Evolutionary conservation across 2,329 filamentous ascomycete genomes (phyloP).

Genomic region (Aspergillus sp.): DNA sequence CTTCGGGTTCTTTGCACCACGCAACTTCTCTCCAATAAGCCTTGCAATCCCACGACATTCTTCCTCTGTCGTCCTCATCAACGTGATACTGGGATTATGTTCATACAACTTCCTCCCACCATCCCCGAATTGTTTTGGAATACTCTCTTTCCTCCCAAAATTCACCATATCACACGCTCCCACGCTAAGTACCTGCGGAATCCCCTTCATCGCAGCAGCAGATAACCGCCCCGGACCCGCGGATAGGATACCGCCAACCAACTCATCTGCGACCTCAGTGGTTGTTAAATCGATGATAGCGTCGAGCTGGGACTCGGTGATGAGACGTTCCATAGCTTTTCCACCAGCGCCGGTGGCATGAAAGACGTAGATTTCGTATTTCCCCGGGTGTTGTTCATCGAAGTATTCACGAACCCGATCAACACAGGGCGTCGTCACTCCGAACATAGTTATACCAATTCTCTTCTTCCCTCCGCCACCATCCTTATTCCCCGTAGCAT

Average conservation of each 20-base stretch:
- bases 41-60: constrained; percentile 52
- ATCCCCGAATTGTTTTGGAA: constrained; percentile 49
- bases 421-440: constrained; percentile 63
- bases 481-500: background rate
- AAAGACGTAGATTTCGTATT: constrained; percentile 58
- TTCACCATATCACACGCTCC: constrained; percentile 58
- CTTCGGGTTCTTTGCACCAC: constrained; percentile 31
- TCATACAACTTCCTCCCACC: constrained; percentile 44
- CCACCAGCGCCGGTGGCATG: constrained; percentile 65
- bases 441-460: constrained; percentile 66
- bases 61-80: constrained; percentile 57
- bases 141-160: constrained; percentile 51
- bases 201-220: constrained; percentile 50
- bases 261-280: constrained; percentile 59
- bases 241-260: constrained; percentile 58
- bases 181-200: constrained; percentile 52
- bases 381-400: constrained; percentile 27
- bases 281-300: constrained; percentile 66
- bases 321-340: constrained; percentile 60
- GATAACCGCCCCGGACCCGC: constrained; percentile 53
- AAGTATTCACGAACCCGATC: constrained; percentile 49
- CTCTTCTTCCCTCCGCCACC: constrained; percentile 33
- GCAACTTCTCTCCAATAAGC: constrained; percentile 51
- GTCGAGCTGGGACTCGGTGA: constrained; percentile 53
- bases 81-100: constrained; percentile 60